Evolutionary conservation across 2,329 filamentous ascomycete genomes (phyloP).

Genomic region (Venturia asperata): DNA sequence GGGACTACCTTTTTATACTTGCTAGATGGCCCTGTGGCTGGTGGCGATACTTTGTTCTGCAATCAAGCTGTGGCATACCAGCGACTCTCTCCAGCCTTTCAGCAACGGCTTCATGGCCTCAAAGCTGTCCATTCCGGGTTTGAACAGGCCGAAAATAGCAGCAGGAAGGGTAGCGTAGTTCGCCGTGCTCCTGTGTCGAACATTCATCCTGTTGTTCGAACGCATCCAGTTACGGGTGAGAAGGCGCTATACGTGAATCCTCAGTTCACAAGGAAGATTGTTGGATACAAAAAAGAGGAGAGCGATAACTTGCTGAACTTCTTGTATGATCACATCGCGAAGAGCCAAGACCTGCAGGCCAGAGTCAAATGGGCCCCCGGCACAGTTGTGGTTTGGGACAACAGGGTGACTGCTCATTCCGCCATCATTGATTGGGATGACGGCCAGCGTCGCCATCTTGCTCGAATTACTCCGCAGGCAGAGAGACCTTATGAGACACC

Average conservation of each 20-base stretch:
- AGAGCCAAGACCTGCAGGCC: constrained; percentile 64
- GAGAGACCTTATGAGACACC: constrained; percentile 66
- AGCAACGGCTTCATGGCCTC: constrained; percentile 71
- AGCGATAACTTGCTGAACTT: constrained; percentile 71
- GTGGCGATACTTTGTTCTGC: constrained; percentile 78
- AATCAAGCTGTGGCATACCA: constrained; percentile 76
- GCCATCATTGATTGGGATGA: constrained; percentile 76
- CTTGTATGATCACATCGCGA: constrained; percentile 66
- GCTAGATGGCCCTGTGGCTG: constrained; percentile 71
- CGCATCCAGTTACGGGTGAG: constrained; percentile 75
- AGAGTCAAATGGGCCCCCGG: constrained; percentile 69
- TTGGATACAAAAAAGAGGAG: constrained; percentile 81
- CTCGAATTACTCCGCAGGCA: constrained; percentile 75
- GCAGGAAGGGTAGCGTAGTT: constrained; percentile 61
- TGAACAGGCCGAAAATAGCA: constrained; percentile 68
- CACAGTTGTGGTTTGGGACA: constrained; percentile 78
- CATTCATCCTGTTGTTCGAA: constrained; percentile 71
- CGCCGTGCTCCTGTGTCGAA: constrained; percentile 68
- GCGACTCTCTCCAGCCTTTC: constrained; percentile 70
- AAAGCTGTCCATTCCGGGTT: constrained; percentile 72
- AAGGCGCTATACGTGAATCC: constrained; percentile 79
- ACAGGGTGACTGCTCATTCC: constrained; percentile 70
- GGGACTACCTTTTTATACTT: constrained; percentile 86
- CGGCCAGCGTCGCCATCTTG: constrained; percentile 70
- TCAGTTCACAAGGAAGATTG: constrained; percentile 75